These are phyloP conservation scores for Clavispora phyllophila DNA, from an alignment of 805 yeast species.

Conservation along the genomic window DNA sequence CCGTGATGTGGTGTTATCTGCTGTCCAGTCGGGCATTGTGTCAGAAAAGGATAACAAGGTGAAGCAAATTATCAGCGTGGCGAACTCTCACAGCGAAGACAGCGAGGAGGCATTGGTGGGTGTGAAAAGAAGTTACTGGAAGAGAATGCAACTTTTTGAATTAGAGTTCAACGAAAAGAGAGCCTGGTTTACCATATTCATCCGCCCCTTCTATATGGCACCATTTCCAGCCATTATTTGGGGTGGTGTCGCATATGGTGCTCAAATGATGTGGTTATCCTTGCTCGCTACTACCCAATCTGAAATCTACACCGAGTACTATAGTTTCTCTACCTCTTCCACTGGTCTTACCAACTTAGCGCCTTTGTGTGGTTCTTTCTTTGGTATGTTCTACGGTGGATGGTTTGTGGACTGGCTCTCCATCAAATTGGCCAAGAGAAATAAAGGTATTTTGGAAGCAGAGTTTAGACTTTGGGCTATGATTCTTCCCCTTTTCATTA, in stretches of 20 bases:
- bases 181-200: conserved; percentile 33
- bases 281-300: conserved; percentile 42
- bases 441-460: conserved; percentile 49
- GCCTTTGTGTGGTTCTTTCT: conserved; percentile 44
- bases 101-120: conserved; percentile 5
- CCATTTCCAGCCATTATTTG: conserved; percentile 49
- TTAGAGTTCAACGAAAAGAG: conserved; percentile 36
- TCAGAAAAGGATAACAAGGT: conserved; percentile 2
- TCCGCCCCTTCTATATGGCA: conserved; percentile 31
- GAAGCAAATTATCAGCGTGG: conserved; percentile 7
- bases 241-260: conserved; percentile 51
- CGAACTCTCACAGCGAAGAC: conserved; percentile 7
- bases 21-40: conserved; percentile 7
- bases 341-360: conserved; percentile 51
- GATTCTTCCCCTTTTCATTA: conserved; percentile 41
- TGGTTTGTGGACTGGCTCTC: conserved; percentile 54
- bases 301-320: conserved; percentile 34
- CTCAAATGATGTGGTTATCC: conserved; percentile 49
- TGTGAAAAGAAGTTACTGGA: conserved; percentile 29
- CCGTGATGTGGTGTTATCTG: conserved; percentile 11
- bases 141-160: conserved; percentile 37
- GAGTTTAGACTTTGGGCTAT: conserved; percentile 56
- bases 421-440: conserved; percentile 47
- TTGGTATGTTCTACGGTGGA: conserved; percentile 46
- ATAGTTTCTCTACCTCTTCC: conserved; percentile 31